Percentiles rank a stretch among this genome's conserved stretches.
These are phyloP conservation scores for Xerocomellus dryophilus DNA, from an alignment of 768 basidiomycete genomes.

Conservation along the genomic window DNA sequence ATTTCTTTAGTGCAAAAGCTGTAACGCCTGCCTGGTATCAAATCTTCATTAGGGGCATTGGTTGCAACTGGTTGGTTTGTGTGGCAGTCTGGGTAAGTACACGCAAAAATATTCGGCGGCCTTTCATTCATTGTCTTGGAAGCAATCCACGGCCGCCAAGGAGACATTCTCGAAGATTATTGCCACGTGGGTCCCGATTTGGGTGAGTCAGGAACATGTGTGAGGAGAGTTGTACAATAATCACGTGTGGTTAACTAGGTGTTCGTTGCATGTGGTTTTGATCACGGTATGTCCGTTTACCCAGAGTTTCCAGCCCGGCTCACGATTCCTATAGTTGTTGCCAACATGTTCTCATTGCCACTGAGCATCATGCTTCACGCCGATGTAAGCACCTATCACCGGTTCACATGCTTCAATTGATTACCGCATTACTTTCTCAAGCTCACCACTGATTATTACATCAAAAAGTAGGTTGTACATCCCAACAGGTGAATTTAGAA, in stretches of 20 bases:
- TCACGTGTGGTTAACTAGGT: conserved; percentile 36
- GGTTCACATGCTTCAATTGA: conserved; percentile 1
- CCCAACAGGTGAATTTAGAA: no score
- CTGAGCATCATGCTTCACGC: conserved; percentile 70
- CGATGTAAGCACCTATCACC: conserved; percentile 41
- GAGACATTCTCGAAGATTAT: conserved; percentile 71
- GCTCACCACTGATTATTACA: conserved; percentile 48
- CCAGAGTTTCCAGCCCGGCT: neutral
- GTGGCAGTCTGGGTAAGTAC: conserved; percentile 66
- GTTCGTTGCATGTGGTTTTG: conserved; percentile 68
- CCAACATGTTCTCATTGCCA: conserved; percentile 76
- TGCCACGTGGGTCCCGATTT: conserved; percentile 72
- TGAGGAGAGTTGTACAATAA: neutral
- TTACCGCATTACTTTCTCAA: neutral
- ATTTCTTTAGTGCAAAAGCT: conserved; percentile 52
- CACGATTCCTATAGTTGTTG: conserved; percentile 45
- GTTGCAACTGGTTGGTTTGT: conserved; percentile 75
- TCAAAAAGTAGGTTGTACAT: conserved; percentile 52
- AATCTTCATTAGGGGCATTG: conserved; percentile 70
- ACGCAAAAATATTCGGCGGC: neutral
- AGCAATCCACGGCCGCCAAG: conserved; percentile 68
- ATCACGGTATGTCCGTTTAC: conserved; percentile 52
- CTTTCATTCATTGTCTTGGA: conserved; percentile 5
- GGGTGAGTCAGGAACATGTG: conserved; percentile 41
- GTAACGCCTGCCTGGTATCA: conserved; percentile 66